phyloP scores from a whole-genome alignment of 1,139 yeast genomes.

The Hanseniaspora gamundiae region DNA sequence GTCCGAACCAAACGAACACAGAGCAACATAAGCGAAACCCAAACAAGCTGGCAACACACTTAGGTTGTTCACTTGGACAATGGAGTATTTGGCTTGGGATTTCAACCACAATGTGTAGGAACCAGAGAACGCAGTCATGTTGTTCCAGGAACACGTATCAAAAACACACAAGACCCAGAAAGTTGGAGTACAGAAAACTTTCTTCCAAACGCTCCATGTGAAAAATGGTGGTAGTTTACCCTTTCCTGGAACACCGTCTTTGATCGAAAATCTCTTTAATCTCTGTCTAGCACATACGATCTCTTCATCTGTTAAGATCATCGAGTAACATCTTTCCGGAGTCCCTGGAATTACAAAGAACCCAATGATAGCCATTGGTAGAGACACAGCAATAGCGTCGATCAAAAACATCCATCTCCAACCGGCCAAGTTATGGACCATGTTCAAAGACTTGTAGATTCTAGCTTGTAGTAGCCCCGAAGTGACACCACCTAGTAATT shows the following conservation, averaged over 20 bases:
- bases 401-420: conserved; percentile 77
- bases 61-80: conserved; percentile 24
- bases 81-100: conserved; percentile 22
- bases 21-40: conserved; percentile 25
- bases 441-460: conserved; percentile 37
- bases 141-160: conserved; percentile 27
- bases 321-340: conserved; percentile 43
- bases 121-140: conserved; percentile 27
- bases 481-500: conserved; percentile 43
- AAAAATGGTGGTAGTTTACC: conserved; percentile 17
- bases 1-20: conserved; percentile 26
- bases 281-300: conserved; percentile 48
- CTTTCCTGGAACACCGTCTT: conserved; percentile 15
- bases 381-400: conserved; percentile 49
- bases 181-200: conserved; percentile 20
- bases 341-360: conserved; percentile 56
- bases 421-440: conserved; percentile 43
- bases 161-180: conserved; percentile 25
- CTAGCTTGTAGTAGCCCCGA: conserved; percentile 48
- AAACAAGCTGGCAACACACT: conserved; percentile 26
- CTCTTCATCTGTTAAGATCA: conserved; percentile 47
- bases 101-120: conserved; percentile 28
- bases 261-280: conserved; percentile 29
- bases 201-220: conserved; percentile 21
- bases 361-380: conserved; percentile 43